Percentiles rank a stretch among this genome's conserved stretches.
Evolutionary conservation across 306 rosid species (phyloP).

Genomic region (Mimosa bimucronata): DNA sequence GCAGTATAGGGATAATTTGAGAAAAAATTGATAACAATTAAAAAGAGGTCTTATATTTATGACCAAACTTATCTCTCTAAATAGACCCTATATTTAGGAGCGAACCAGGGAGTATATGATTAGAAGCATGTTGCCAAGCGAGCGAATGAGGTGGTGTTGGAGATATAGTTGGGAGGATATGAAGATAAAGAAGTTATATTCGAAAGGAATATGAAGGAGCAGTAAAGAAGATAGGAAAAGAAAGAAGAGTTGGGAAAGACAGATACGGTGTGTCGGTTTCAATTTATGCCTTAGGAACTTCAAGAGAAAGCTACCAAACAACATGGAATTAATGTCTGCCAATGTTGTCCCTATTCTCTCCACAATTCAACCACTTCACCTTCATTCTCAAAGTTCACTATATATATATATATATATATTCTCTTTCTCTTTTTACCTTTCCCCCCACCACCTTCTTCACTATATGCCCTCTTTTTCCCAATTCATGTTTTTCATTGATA

Average conservation of each 20-base stretch:
- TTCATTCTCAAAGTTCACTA: not conserved
- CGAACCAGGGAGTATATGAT: not conserved
- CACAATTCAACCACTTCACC: not conserved
- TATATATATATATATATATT: not conserved
- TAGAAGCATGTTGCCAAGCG: not conserved
- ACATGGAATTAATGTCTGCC: conserved; percentile 10
- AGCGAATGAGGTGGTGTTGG: not conserved
- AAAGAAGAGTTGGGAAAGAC: not conserved
- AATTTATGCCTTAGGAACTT: conserved; percentile 1
- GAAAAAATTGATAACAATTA: too few relatives aligned
- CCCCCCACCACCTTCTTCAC: conserved; percentile 1
- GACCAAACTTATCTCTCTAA: too few relatives aligned
- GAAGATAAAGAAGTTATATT: conserved; percentile 4
- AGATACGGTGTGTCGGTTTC: conserved; percentile 19
- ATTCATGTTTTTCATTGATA: conserved; percentile 6
- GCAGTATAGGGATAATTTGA: too few relatives aligned
- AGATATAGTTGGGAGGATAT: not conserved
- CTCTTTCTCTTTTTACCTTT: not conserved
- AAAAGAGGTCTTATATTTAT: too few relatives aligned
- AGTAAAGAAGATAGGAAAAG: not conserved
- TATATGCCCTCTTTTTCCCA: not conserved
- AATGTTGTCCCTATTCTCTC: conserved; percentile 8
- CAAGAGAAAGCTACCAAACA: conserved; percentile 17
- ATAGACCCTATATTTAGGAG: too few relatives aligned
- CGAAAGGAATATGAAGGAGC: conserved; percentile 6